Evolutionary conservation across 805 yeast species (phyloP).

Genomic region (Candida maesae): DNA sequence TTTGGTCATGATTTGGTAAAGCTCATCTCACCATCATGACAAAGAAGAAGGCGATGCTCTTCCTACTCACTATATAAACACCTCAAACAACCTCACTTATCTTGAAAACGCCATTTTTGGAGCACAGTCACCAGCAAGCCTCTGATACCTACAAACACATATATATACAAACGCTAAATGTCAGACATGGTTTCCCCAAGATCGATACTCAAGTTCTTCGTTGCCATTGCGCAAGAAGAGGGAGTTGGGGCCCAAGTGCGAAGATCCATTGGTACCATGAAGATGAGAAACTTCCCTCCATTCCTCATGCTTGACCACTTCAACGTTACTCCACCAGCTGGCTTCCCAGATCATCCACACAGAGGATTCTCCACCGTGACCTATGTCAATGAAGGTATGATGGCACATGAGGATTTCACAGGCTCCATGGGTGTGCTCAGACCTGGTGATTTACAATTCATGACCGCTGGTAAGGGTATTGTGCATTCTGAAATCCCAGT

Average conservation of each 20-base stretch:
- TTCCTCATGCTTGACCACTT: slow-evolving; percentile 82
- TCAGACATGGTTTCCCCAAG: slow-evolving; percentile 32
- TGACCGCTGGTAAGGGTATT: slow-evolving; percentile 90
- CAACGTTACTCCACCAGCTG: slow-evolving; percentile 56
- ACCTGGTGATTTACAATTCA: slow-evolving; percentile 86
- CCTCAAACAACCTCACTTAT: background rate
- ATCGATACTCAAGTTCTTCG: slow-evolving; percentile 45
- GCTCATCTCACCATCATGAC: background rate
- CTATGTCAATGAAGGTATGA: slow-evolving; percentile 55
- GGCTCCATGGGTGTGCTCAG: slow-evolving; percentile 74
- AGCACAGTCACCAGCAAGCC: background rate
- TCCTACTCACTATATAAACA: background rate
- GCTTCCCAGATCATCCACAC: slow-evolving; percentile 84
- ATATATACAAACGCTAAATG: slow-evolving; percentile 1
- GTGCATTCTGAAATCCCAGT: slow-evolving; percentile 88
- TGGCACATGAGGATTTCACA: slow-evolving; percentile 84
- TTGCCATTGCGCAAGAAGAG: slow-evolving; percentile 70
- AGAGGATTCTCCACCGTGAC: slow-evolving; percentile 83
- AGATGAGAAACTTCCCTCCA: slow-evolving; percentile 73
- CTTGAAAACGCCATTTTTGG: background rate
- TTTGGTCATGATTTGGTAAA: slow-evolving; percentile 6
- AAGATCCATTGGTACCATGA: slow-evolving; percentile 69
- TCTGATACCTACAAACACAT: background rate
- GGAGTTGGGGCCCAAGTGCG: slow-evolving; percentile 89
- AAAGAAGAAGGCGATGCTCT: background rate